A percentile compares a stretch with the other conserved stretches of the same genome.
These are phyloP conservation scores for Dictyostelium purpureum DNA, from an alignment of 78 protist species.

Conservation along the genomic window DNA sequence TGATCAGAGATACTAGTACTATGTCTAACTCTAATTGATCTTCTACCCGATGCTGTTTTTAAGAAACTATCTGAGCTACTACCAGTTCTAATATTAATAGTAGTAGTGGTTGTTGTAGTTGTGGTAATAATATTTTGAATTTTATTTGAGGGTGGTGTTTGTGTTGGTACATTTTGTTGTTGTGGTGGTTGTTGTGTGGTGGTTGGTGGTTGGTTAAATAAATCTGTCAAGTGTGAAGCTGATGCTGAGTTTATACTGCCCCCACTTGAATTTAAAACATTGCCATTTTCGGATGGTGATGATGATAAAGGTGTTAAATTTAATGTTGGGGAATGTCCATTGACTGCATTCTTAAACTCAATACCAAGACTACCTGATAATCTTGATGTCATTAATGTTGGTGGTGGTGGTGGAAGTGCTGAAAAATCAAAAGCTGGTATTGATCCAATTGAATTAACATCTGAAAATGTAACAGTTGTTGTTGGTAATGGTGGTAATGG, in stretches of 20 bases:
- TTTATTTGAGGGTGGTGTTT: not conserved
- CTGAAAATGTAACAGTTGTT: not conserved
- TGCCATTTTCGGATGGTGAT: not conserved
- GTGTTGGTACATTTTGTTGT: not conserved
- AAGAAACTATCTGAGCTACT: not conserved
- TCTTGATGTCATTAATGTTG: not conserved
- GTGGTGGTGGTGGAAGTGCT: slow-evolving; percentile 28
- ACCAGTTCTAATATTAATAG: slow-evolving; percentile 15
- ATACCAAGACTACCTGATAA: not conserved
- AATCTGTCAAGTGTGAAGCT: not conserved
- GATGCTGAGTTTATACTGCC: not conserved
- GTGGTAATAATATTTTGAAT: slow-evolving; percentile 46
- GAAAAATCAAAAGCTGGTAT: not conserved
- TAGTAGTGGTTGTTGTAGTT: not conserved
- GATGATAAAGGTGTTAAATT: not conserved
- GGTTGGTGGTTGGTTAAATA: not conserved
- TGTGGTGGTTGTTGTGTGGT: not conserved
- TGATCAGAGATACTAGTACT: not conserved
- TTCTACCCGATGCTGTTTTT: slow-evolving; percentile 72
- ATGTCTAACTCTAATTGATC: slow-evolving; percentile 38
- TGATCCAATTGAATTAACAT: not conserved
- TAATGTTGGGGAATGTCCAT: not conserved
- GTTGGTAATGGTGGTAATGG: slow-evolving; percentile 25
- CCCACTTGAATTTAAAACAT: not conserved
- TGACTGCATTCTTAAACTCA: not conserved